Base-by-base conservation (phyloP, 2,329 filamentous ascomycete species). In the Cladophialophora bantiana region DNA sequence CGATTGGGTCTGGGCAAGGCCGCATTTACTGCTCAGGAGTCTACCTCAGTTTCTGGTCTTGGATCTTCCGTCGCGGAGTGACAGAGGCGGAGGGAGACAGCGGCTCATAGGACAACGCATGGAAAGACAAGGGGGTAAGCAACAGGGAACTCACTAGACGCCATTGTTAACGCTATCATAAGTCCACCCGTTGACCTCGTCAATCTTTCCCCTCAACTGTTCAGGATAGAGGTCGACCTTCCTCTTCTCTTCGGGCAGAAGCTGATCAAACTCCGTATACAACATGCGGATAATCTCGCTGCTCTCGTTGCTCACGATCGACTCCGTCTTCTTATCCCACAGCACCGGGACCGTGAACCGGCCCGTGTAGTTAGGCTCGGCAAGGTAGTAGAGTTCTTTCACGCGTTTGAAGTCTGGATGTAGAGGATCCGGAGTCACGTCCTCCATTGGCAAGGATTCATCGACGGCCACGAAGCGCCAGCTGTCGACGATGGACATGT, bases 231-330 rank as follows among this genome's bases (percentile, higher is more conserved):
- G 81, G 15, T 79, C 83, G 0, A 55, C 73, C 69, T 89, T 86
- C 63, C 84, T 85, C 72, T 85, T 81, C 71, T 87, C 77, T 3
- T 83, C 80, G 0, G 84, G 84, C 36, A 92, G 75, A 31, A 90
- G 75, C 59, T 84, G 83, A 74, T 97, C 88, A 74, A 97, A 97
- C 76, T 86, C 90, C 13, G 82, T 83, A 73, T 89, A 90, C 59
- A 96, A 81, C 89, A 96, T 94, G 71, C 92, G 87, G 73, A 95
- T 87, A 75, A 96, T 94, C 81, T 96, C 92, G 72, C 88, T 90
- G 77, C 89, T 92, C 83, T 96, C 92, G 72, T 96, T 96, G 83
- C 85, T 94, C 69, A 95, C 92, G 73, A 96, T 94, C 10, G 83
- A 86, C 74, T 88, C 85, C 60, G 83, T 80, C 81, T 90, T 88